A percentile compares a stretch with the other conserved stretches of the same genome.
Evolutionary conservation across 1,284 basidiomycete genomes (phyloP).

Genomic region (Moesziomyces sp.): DNA sequence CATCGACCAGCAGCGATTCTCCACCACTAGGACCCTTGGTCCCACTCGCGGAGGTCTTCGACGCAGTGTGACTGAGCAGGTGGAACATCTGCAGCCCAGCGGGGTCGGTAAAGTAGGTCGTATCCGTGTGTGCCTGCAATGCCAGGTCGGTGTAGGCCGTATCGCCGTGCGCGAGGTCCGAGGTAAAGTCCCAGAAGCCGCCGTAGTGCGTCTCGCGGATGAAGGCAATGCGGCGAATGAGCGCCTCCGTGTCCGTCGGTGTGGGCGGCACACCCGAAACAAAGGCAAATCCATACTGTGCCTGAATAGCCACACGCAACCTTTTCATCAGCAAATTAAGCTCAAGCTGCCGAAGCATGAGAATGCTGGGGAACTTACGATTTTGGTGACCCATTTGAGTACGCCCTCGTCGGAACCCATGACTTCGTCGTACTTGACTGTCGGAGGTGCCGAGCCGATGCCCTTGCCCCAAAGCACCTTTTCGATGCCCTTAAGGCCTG

Average conservation of each 20-base stretch:
- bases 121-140: constrained; percentile 92
- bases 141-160: constrained; percentile 82
- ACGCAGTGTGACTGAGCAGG: constrained; percentile 74
- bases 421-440: constrained; percentile 78
- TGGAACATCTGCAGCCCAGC: constrained; percentile 95
- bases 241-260: constrained; percentile 83
- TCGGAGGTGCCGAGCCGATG: constrained; percentile 81
- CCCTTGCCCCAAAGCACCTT: constrained; percentile 80
- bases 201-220: constrained; percentile 93
- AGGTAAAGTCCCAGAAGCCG: constrained; percentile 96
- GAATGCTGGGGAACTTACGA: constrained; percentile 72
- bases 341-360: background rate
- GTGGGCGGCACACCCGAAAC: constrained; percentile 83
- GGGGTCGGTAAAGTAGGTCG: constrained; percentile 78
- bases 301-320: constrained; percentile 12
- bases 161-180: constrained; percentile 89
- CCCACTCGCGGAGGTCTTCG: constrained; percentile 1
- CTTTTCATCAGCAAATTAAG: background rate
- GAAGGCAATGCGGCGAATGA: constrained; percentile 82
- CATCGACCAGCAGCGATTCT: constrained; percentile 89
- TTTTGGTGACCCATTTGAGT: constrained; percentile 82
- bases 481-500: constrained; percentile 31
- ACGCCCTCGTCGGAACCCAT: constrained; percentile 80
- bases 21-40: constrained; percentile 79
- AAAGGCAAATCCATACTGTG: constrained; percentile 85